Evolutionary conservation across 2,329 filamentous ascomycete species (phyloP), one percentile per base, ranked within the genome.

Genomic region (Harringtonia aguacate): DNA sequence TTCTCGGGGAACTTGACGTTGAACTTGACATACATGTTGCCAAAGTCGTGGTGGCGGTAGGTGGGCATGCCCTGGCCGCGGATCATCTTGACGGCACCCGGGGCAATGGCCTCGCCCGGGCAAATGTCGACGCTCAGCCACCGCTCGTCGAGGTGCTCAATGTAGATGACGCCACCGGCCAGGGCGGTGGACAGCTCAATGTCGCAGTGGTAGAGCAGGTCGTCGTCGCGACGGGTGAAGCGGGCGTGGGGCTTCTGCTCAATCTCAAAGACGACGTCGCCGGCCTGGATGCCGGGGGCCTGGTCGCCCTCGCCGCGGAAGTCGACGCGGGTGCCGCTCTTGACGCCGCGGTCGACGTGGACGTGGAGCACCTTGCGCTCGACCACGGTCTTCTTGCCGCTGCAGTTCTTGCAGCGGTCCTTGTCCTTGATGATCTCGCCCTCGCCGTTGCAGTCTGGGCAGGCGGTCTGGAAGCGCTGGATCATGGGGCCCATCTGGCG

Each of bases 401-500:
- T 79, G 71, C 92, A 98, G 61, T 79, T 76, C 80, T 95, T 97
- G 84, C 92, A 98, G 58, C 87, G 84, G 64, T 98, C 92, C 73
- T 94, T 94, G 54, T 97, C 90, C 61, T 86, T 87, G 64, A 98
- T 90, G 53, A 84, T 88, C 72, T 98, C 92, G 48, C 92, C 90
- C 66, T 98, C 92, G 51, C 94, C 94, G 56, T 92, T 90, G 64
- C 92, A 98, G 69, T 98, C 94, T 24, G 89, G 86, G 77, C 92
- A 98, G 56, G 95, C 89, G 27, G 90, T 97, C 75, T 98, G 92
- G 80, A 98, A 98, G 46, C 92, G 86, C 71, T 98, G 94, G 56
- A 98, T 97, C 92, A 98, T 98, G 48, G 92, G 92, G 41, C 92
- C 92, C 89, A 98, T 97, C 69, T 98, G 92, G 62, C 94, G 85